Evolutionary conservation across 495 filamentous ascomycete species (phyloP), one percentile per base, ranked within the genome.

Genomic region (Trichoderma reesei): DNA sequence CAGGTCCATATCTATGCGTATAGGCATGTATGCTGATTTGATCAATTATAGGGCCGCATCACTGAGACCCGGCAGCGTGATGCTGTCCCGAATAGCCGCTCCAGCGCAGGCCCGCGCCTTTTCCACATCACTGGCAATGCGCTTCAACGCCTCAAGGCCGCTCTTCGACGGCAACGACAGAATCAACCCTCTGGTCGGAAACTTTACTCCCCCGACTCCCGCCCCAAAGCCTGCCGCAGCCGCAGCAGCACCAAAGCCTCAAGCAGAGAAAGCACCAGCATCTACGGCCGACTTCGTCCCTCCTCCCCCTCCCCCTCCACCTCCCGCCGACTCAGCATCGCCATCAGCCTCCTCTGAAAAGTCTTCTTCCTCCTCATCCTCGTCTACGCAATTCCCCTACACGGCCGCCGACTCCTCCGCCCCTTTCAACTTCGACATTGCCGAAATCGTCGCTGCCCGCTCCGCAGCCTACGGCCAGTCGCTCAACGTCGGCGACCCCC

Each of bases 221-320:
- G 26, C 20, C 18, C 31, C 51, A 9, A 63, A 63, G 61, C 61
- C 61, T 63, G 26, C 26, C 26, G 26, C 26, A 26, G 26, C 61
- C 8, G 26, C 20, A 11, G 7, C 26, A 56, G 26, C 20, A 13
- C 31, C 51, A 9, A 63, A 63, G 61, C 61, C 61, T 63, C 18
- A 16, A 10, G 1, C 61, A 9, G n/a, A 39, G n/a, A 34, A 63
- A 41, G 33, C 59, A 8, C 36, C 7, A 11, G n/a, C 18, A 41
- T 0, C 6, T 41, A 63, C 39, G 2, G 61, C 10, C 71, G 71
- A 64, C 65, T 76, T 48, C 61, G 64, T 20, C 36, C 75, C 66
- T 63, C 66, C 42, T 67, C 67, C 59, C 61, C 63, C 63, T 13
- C 65, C 42, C 66, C 69, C 46, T 64, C 73, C 26, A 18, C 75